phyloP scores from a whole-genome alignment of 2,329 filamentous ascomycete species.

The Neoarthrinium moseri region DNA sequence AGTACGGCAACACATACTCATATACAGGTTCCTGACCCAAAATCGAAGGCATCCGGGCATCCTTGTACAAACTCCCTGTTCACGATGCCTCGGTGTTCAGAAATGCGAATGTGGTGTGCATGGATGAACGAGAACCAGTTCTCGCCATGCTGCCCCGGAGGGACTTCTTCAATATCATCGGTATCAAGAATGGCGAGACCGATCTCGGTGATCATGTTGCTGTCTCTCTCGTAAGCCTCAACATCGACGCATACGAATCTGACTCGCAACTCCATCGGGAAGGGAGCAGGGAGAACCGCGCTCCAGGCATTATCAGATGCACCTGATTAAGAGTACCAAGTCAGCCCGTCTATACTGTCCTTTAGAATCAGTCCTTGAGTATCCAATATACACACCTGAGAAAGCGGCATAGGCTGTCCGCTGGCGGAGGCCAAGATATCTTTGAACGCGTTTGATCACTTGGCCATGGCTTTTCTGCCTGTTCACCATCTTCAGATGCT shows the following conservation, averaged over 20 bases:
- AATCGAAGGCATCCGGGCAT: constrained; percentile 72
- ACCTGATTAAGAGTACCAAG: background rate
- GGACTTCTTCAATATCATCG: constrained; percentile 43
- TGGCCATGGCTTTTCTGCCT: constrained; percentile 51
- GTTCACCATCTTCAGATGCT: constrained; percentile 43
- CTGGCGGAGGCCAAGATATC: constrained; percentile 66
- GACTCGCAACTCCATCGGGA: constrained; percentile 49
- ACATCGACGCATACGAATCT: constrained; percentile 80
- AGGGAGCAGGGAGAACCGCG: constrained; percentile 37
- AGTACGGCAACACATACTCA: constrained; percentile 39
- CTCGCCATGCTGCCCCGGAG: constrained; percentile 60
- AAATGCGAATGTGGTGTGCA: constrained; percentile 73
- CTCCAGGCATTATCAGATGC: constrained; percentile 36
- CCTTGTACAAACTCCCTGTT: constrained; percentile 72
- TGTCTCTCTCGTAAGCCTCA: constrained; percentile 73
- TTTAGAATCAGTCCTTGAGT: background rate
- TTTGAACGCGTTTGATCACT: constrained; percentile 63
- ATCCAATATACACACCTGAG: constrained; percentile 6
- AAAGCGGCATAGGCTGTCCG: background rate
- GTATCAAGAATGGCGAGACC: constrained; percentile 83
- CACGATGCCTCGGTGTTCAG: constrained; percentile 62
- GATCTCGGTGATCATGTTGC: constrained; percentile 74
- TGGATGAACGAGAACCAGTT: constrained; percentile 69
- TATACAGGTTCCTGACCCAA: too few species aligned
- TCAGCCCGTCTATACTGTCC: too few species aligned